Base-by-base conservation (phyloP, 2,329 filamentous ascomycete species). In the Arthrobotrys musiformis region DNA sequence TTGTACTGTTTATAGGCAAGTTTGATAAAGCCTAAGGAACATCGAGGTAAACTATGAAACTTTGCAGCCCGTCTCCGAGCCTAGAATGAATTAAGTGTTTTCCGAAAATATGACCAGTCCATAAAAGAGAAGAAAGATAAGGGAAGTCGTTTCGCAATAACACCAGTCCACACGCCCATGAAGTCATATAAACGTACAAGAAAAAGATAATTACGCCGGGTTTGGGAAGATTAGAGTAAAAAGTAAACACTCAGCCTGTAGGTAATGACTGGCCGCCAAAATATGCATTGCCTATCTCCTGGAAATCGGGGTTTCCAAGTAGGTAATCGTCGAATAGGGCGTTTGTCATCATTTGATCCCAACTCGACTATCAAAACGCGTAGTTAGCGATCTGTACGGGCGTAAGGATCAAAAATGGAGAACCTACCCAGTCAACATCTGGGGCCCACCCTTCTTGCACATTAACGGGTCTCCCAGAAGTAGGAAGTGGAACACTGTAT, bases 261-360 rank as follows among this genome's bases (percentile, higher is more conserved):
- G 66, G 66, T 26, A 70, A 30, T 24, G 66, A 62, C 26, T 70
- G 73, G n/a, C 60, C 44, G 37, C 28, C 62, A 24, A 76, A 76
- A n/a, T 61, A 77, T 19, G 66, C 60, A 48, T 77, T 77, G 7
- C 73, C 73, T 9, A 77, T 77, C 48, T 77, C 73, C 24, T 77
- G 73, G 22, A 77, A 77, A 56, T 70, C 73, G 1, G 73, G 73
- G 28, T 77, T 77, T 26, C 66, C 73, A 9, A 77, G 61, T 2
- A 77, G 60, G 46, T 77, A 70, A 54, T 77, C 73, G 26, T 77
- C 73, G 19, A 70, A 77, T 2, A 77, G 60, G 3, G 73, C 73
- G 35, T 77, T 77, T 6, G 73, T 77, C 73, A 77, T 77, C 73
- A 77, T 77, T 62, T 70, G 73, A 44, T 77, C 73, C 73, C 73